phyloP scores from a whole-genome alignment of 2,329 filamentous ascomycete species.

The Nigrospora sphaerica region DNA sequence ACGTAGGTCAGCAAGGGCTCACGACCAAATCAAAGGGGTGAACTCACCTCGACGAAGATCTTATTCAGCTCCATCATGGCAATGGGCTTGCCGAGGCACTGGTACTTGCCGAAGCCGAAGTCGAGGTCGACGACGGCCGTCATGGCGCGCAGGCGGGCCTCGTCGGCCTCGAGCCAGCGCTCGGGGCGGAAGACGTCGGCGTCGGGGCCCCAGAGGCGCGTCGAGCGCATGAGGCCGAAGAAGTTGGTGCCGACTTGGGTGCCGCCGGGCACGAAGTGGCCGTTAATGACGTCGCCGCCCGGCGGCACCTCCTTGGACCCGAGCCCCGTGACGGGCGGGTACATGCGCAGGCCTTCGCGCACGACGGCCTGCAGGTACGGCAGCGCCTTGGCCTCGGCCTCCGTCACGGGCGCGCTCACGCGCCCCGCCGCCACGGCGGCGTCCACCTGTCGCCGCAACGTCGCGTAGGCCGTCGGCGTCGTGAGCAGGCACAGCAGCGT shows the following conservation, averaged over 20 bases:
- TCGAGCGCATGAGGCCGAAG: slow-evolving; percentile 28
- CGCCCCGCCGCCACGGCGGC: slow-evolving; percentile 4
- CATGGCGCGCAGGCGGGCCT: slow-evolving; percentile 19
- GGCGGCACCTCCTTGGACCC: slow-evolving; percentile 23
- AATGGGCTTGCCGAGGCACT: slow-evolving; percentile 35
- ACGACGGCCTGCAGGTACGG: slow-evolving; percentile 31
- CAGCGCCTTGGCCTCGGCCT: slow-evolving; percentile 18
- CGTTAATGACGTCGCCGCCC: slow-evolving; percentile 19
- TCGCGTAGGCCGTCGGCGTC: slow-evolving; percentile 10
- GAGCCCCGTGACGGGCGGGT: slow-evolving; percentile 27
- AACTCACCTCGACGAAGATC: slow-evolving; percentile 30
- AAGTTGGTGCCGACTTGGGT: slow-evolving; percentile 32
- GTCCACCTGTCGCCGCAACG: slow-evolving; percentile 12
- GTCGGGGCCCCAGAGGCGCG: slow-evolving; percentile 24
- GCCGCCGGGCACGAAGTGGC: slow-evolving; percentile 29
- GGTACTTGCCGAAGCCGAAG: slow-evolving; percentile 30
- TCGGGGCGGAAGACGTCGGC: slow-evolving; percentile 31
- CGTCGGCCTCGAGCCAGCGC: slow-evolving; percentile 31
- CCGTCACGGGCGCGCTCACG: slow-evolving; percentile 19
- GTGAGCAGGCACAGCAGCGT: slow-evolving; percentile 16
- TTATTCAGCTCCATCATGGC: slow-evolving; percentile 36
- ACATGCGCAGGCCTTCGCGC: slow-evolving; percentile 31
- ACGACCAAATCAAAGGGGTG: background rate
- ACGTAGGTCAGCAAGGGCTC: too few species aligned
- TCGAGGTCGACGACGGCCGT: slow-evolving; percentile 26